phyloP scores from a whole-genome alignment of 352 stramenopile species.

The Globisporangium takayamanum region DNA sequence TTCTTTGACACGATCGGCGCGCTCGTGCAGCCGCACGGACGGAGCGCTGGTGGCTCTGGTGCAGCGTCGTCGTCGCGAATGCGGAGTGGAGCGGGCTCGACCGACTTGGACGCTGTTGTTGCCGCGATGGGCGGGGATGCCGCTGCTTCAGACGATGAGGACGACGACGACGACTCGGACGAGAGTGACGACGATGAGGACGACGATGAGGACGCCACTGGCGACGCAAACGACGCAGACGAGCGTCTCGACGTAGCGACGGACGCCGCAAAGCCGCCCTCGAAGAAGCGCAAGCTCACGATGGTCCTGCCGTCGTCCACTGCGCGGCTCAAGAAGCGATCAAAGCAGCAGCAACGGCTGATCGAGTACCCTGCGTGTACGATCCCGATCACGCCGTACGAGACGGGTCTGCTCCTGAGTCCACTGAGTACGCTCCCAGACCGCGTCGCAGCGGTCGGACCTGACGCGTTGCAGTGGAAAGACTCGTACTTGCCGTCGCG shows the following conservation, averaged over 20 bases:
- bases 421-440: constrained; percentile 64
- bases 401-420: constrained; percentile 59
- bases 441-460: constrained; percentile 54
- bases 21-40: constrained; percentile 46
- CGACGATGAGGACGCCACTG: constrained; percentile 15
- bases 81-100: neutral
- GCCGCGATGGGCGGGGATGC: constrained; percentile 11
- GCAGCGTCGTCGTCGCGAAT: constrained; percentile 6
- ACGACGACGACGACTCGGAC: constrained; percentile 20
- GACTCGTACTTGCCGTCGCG: constrained; percentile 58
- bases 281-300: constrained; percentile 59
- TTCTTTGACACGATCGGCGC: constrained; percentile 71
- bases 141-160: constrained; percentile 22
- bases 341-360: constrained; percentile 22
- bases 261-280: constrained; percentile 10
- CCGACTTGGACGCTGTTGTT: constrained; percentile 16
- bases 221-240: constrained; percentile 2
- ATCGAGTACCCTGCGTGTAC: constrained; percentile 68
- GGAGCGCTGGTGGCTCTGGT: constrained; percentile 17
- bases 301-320: constrained; percentile 25
- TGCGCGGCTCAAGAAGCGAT: constrained; percentile 36
- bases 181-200: constrained; percentile 23
- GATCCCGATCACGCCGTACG: constrained; percentile 58
- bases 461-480: constrained; percentile 66
- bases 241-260: neutral